phyloP scores from a whole-genome alignment of 805 yeast species.

The Myxozyma nipponensis region DNA sequence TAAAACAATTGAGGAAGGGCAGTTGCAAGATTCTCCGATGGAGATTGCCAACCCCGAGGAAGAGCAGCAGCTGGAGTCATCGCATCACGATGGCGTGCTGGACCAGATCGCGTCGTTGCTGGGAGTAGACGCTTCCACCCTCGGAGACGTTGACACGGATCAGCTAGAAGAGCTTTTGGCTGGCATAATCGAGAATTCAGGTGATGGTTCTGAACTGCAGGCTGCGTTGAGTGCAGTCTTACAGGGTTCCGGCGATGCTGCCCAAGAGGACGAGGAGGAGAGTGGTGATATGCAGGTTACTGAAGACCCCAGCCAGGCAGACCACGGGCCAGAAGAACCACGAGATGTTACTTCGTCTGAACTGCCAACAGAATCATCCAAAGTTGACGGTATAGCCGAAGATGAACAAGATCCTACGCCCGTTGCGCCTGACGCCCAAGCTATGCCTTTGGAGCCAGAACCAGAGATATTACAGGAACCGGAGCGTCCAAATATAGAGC shows the following conservation, averaged over 20 bases:
- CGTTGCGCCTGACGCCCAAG: conserved; percentile 5
- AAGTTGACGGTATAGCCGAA: neutral
- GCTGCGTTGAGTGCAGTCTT: neutral
- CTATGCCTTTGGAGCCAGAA: no score
- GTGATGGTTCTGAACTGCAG: neutral
- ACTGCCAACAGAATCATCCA: no score
- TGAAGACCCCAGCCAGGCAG: no score
- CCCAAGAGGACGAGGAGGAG: neutral
- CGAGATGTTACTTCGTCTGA: neutral
- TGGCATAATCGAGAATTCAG: neutral
- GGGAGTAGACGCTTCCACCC: neutral
- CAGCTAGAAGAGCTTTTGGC: neutral
- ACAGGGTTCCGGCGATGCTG: neutral
- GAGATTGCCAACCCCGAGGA: no score
- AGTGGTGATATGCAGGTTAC: no score
- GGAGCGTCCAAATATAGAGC: conserved; percentile 14
- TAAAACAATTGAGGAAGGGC: no score
- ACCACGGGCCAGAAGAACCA: neutral
- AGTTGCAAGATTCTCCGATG: no score
- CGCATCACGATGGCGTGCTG: neutral
- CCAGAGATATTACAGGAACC: no score
- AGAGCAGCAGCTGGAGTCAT: neutral
- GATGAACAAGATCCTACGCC: no score
- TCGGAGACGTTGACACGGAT: neutral
- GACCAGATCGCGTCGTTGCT: neutral